Evolutionary conservation across 805 yeast species (phyloP).

Genomic region (Ogataea chonburiensis): DNA sequence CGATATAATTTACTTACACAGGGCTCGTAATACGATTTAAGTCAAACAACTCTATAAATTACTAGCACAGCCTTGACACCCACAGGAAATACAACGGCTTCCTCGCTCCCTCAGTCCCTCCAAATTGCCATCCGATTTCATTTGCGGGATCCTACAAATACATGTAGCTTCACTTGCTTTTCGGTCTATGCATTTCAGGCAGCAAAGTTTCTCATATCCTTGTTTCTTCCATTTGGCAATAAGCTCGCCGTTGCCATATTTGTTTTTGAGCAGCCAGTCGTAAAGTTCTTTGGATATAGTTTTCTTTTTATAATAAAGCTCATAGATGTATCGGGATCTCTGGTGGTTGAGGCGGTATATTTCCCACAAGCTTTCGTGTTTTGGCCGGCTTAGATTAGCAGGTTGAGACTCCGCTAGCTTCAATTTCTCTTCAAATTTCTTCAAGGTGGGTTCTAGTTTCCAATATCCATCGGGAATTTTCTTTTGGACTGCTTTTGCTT

Average conservation of each 20-base stretch:
- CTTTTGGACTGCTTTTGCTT: slow-evolving; percentile 24
- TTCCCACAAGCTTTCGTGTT: slow-evolving; percentile 65
- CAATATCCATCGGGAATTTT: slow-evolving; percentile 74
- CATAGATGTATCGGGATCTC: slow-evolving; percentile 71
- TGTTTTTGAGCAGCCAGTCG: slow-evolving; percentile 68
- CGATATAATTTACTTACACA: not conserved
- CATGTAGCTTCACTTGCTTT: slow-evolving; percentile 67
- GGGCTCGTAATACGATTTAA: slow-evolving; percentile 1
- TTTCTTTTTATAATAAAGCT: slow-evolving; percentile 67
- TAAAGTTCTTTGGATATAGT: slow-evolving; percentile 66
- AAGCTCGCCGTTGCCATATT: slow-evolving; percentile 62
- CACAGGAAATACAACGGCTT: slow-evolving; percentile 73
- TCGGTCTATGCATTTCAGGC: slow-evolving; percentile 71
- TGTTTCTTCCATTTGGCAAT: slow-evolving; percentile 64
- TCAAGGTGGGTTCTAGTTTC: slow-evolving; percentile 63
- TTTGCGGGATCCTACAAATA: slow-evolving; percentile 81
- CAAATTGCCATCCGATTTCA: slow-evolving; percentile 35
- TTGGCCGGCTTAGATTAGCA: slow-evolving; percentile 43
- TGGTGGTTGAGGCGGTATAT: slow-evolving; percentile 71
- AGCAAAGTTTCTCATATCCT: slow-evolving; percentile 86
- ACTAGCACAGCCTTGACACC: slow-evolving; percentile 83
- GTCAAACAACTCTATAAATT: too few species aligned
- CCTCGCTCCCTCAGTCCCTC: slow-evolving; percentile 16
- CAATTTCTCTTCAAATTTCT: slow-evolving; percentile 55
- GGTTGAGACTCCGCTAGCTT: slow-evolving; percentile 49